These are phyloP conservation scores for Scheffersomyces cryptocercus DNA, from an alignment of 1,139 yeast genomes.

Conservation along the genomic window DNA sequence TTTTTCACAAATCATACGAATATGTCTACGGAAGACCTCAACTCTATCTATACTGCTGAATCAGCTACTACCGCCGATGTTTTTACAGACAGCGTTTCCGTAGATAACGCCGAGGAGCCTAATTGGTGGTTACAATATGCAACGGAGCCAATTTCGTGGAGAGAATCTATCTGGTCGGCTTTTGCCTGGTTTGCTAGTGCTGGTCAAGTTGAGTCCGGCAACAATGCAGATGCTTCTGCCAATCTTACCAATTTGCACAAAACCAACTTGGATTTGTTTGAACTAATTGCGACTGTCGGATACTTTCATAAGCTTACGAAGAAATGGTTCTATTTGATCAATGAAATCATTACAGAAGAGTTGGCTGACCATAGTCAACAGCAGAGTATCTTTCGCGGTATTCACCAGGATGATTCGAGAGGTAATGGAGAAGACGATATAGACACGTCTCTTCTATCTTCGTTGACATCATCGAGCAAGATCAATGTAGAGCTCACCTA, in stretches of 20 bases:
- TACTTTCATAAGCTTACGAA: conserved; percentile 56
- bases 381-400: not conserved
- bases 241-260: not conserved
- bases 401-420: conserved; percentile 4
- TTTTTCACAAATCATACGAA: conserved; percentile 12
- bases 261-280: conserved; percentile 16
- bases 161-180: conserved; percentile 69
- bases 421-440: conserved; percentile 2
- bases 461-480: conserved; percentile 11
- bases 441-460: conserved; percentile 8
- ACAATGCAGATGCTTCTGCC: not conserved
- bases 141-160: conserved; percentile 60
- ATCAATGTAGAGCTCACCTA: conserved; percentile 43
- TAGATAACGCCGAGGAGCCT: conserved; percentile 31
- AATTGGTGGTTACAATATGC: conserved; percentile 47
- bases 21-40: conserved; percentile 20
- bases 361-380: conserved; percentile 13
- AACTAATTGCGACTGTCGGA: conserved; percentile 47
- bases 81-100: conserved; percentile 3
- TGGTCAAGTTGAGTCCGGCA: conserved; percentile 50
- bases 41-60: conserved; percentile 19
- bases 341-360: conserved; percentile 38
- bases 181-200: conserved; percentile 87
- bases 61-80: conserved; percentile 14
- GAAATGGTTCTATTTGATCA: conserved; percentile 41